These are phyloP conservation scores for Spinellus fusiger DNA, from an alignment of 192 early-diverging fungal species.

Conservation along the genomic window DNA sequence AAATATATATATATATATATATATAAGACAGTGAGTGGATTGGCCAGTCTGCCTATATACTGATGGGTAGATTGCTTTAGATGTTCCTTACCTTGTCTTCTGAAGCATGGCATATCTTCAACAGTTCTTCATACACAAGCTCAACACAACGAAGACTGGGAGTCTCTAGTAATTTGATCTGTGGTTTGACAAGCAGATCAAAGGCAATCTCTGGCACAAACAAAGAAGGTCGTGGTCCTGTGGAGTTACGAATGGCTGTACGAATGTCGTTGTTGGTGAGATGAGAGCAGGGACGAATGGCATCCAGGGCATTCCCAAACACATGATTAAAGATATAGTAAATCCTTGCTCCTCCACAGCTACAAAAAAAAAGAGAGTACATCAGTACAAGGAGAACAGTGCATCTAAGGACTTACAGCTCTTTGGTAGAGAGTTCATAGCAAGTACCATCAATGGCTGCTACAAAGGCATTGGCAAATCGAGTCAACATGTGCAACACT, in stretches of 20 bases:
- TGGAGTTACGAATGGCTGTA: conserved; percentile 79
- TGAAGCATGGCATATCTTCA: conserved; percentile 72
- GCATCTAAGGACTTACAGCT: no score
- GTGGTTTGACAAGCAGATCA: conserved; percentile 76
- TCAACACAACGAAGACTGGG: conserved; percentile 78
- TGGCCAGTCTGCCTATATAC: no score
- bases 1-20: not conserved
- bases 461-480: conserved; percentile 72
- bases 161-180: conserved; percentile 67
- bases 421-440: conserved; percentile 65
- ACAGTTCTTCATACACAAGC: conserved; percentile 76
- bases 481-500: conserved; percentile 63
- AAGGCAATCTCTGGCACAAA: conserved; percentile 86
- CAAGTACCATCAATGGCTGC: conserved; percentile 74
- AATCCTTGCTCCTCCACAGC: conserved; percentile 73
- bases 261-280: conserved; percentile 69
- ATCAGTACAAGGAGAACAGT: no score
- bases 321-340: conserved; percentile 82
- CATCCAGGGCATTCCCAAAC: conserved; percentile 66
- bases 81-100: conserved; percentile 68
- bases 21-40: not conserved
- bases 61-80: not conserved
- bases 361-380: no score
- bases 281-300: conserved; percentile 66
- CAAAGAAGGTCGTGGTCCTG: conserved; percentile 68